Percentiles rank a stretch among this genome's conserved stretches.
phyloP scores from a whole-genome alignment of 176 grass and related monocot species.

The Chrysopogon serrulatus region DNA sequence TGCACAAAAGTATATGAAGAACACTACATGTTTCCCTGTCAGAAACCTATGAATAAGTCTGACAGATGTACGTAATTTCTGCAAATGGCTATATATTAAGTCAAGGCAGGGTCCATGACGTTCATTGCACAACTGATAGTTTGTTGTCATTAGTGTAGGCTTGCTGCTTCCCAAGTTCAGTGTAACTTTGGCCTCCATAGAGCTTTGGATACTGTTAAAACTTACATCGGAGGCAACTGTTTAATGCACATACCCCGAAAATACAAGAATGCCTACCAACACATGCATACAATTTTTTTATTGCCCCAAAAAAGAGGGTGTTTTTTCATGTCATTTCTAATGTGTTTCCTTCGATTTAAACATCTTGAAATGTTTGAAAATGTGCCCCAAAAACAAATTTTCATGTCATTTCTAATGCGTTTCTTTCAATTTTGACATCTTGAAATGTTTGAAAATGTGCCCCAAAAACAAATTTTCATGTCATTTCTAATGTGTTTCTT shows the following conservation, averaged over 20 bases:
- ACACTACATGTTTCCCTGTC: neutral
- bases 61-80: neutral
- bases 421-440: too few species aligned
- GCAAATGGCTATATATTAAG: constrained; percentile 18
- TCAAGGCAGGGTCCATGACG: neutral
- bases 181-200: neutral
- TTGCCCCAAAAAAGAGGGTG: neutral
- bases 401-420: too few species aligned
- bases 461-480: too few species aligned
- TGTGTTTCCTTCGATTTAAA: too few species aligned
- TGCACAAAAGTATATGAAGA: neutral
- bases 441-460: too few species aligned
- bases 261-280: too few species aligned
- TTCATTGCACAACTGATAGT: constrained; percentile 1
- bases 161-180: neutral
- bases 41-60: neutral
- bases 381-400: too few species aligned
- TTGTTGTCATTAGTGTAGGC: neutral
- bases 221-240: neutral
- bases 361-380: too few species aligned
- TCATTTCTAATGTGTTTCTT: neutral
- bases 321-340: neutral
- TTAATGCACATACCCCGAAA: neutral
- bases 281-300: neutral
- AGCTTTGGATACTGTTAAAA: neutral